These are phyloP conservation scores for Tricholoma furcatifolium DNA, from an alignment of 768 basidiomycete species.

Conservation along the genomic window DNA sequence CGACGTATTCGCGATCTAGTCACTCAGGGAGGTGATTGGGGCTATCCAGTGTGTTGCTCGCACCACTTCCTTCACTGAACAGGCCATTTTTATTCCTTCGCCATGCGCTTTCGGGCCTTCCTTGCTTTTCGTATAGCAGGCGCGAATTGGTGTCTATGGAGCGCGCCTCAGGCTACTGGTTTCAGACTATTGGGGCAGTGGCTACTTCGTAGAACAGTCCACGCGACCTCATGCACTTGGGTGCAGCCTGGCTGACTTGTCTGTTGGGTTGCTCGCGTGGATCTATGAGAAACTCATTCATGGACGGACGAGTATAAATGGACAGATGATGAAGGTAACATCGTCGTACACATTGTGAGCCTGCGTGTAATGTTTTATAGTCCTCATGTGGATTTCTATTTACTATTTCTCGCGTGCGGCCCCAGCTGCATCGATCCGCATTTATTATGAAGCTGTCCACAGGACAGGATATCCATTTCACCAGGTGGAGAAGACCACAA, in stretches of 20 bases:
- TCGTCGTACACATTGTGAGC: not conserved
- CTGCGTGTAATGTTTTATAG: slow-evolving; percentile 26
- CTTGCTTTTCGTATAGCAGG: slow-evolving; percentile 19
- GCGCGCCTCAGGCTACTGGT: slow-evolving; percentile 28
- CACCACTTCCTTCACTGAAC: slow-evolving; percentile 20
- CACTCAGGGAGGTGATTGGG: slow-evolving; percentile 52
- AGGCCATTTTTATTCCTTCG: slow-evolving; percentile 25
- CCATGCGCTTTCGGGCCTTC: slow-evolving; percentile 22
- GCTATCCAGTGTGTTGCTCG: slow-evolving; percentile 35
- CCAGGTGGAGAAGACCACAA: slow-evolving; percentile 12
- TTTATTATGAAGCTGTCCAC: slow-evolving; percentile 51
- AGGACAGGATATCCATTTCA: slow-evolving; percentile 10
- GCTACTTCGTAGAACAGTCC: slow-evolving; percentile 40
- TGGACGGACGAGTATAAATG: slow-evolving; percentile 56
- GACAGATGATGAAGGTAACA: slow-evolving; percentile 53
- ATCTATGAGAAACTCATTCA: slow-evolving; percentile 51
- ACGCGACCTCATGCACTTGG: slow-evolving; percentile 54
- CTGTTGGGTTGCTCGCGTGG: slow-evolving; percentile 52
- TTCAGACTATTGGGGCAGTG: slow-evolving; percentile 25
- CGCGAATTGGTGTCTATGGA: slow-evolving; percentile 34
- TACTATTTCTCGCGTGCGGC: slow-evolving; percentile 61
- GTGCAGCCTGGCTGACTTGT: slow-evolving; percentile 56
- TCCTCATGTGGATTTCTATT: slow-evolving; percentile 60
- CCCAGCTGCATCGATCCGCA: slow-evolving; percentile 54
- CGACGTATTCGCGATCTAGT: slow-evolving; percentile 26